Evolutionary conservation across 2,329 filamentous ascomycete species (phyloP).

Genomic region (Sporothrix dimorphospora): DNA sequence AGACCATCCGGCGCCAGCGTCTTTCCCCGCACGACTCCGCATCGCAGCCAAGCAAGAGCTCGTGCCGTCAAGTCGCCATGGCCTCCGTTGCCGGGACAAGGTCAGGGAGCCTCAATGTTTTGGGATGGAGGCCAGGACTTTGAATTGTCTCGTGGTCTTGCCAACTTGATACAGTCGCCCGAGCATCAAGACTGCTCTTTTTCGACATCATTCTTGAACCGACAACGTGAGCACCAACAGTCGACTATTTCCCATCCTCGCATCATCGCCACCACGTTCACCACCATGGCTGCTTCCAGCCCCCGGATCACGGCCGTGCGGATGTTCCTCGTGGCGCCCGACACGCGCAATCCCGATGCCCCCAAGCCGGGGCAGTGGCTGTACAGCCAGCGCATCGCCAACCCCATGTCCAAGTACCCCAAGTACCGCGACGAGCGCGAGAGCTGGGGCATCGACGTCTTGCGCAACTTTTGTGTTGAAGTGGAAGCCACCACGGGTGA

Average conservation of each 20-base stretch:
- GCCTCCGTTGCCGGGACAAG: background rate
- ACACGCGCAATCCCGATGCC: conserved; percentile 22
- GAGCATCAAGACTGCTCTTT: too few species aligned
- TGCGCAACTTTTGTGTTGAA: conserved; percentile 90
- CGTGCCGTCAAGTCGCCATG: background rate
- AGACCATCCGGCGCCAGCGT: conserved; percentile 13
- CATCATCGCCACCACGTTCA: background rate
- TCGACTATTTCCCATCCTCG: too few species aligned
- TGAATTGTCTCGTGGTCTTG: too few species aligned
- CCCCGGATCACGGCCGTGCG: conserved; percentile 26
- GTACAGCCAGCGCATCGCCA: conserved; percentile 76
- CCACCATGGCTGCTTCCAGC: background rate
- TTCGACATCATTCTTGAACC: too few species aligned
- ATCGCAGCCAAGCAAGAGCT: background rate
- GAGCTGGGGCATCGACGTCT: conserved; percentile 93
- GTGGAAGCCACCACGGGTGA: conserved; percentile 82
- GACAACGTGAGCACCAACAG: too few species aligned
- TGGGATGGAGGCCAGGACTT: too few species aligned
- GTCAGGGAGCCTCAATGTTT: too few species aligned
- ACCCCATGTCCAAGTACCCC: conserved; percentile 89
- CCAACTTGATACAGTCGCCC: too few species aligned
- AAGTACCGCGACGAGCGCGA: conserved; percentile 85
- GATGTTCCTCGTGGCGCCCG: conserved; percentile 27
- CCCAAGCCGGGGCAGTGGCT: conserved; percentile 26
- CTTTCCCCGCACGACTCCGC: conserved; percentile 21